Evolutionary conservation across 352 stramenopile genomes (phyloP).

Genomic region (Blastocystis sp.): DNA sequence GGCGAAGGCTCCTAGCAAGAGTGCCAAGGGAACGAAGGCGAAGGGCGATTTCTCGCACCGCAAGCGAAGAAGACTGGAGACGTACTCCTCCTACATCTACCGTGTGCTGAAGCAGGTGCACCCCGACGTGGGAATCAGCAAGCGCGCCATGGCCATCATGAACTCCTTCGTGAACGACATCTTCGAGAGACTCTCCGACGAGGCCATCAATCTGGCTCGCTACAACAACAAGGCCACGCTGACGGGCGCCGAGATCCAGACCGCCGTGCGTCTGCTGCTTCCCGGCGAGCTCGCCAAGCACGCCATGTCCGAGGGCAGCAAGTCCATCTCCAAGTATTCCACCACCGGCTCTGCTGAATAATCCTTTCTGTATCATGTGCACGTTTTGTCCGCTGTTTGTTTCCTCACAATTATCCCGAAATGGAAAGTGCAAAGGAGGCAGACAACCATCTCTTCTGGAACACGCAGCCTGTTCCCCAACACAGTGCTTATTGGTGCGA

Average conservation of each 20-base stretch:
- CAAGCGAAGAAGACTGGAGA: slow-evolving; percentile 73
- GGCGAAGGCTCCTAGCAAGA: slow-evolving; percentile 56
- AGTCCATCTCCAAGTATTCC: slow-evolving; percentile 76
- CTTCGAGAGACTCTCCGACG: slow-evolving; percentile 92
- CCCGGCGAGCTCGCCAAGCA: slow-evolving; percentile 91
- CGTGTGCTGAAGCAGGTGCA: too few species aligned
- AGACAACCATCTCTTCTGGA: slow-evolving; percentile 82
- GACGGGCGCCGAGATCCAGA: slow-evolving; percentile 73
- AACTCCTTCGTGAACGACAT: slow-evolving; percentile 93
- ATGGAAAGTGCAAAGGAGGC: slow-evolving; percentile 8
- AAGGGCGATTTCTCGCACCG: slow-evolving; percentile 60
- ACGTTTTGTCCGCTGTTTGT: slow-evolving; percentile 22
- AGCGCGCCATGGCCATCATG: too few species aligned
- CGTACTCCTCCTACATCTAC: too few species aligned
- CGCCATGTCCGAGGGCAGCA: slow-evolving; percentile 87
- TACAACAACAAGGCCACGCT: slow-evolving; percentile 99
- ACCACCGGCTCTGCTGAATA: slow-evolving; percentile 57
- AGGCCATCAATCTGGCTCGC: slow-evolving; percentile 88
- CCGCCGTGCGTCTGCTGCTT: slow-evolving; percentile 87
- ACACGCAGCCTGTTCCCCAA: slow-evolving; percentile 81
- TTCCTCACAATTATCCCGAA: background rate
- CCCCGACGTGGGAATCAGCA: too few species aligned
- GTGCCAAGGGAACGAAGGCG: slow-evolving; percentile 64
- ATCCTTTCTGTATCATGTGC: slow-evolving; percentile 48
- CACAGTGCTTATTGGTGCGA: background rate